Base-by-base conservation (phyloP, 129 eudicot species). In the Lactuca sativa region DNA sequence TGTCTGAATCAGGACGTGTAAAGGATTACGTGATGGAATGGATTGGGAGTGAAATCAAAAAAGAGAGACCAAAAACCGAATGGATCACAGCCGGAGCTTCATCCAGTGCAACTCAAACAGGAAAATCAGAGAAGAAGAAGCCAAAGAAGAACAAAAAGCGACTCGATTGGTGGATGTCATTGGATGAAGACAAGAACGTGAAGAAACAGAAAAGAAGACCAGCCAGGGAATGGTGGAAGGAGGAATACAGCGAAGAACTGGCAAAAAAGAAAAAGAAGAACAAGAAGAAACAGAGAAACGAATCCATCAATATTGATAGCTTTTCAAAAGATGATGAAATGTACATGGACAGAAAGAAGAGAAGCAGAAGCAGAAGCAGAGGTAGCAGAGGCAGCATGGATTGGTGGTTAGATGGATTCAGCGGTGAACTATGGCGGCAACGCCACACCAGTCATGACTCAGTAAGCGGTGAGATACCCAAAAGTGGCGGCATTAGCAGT, bases 171-270 rank as follows among this genome's bases (percentile, higher is more conserved):
- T 90, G 97, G 97, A 76, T 79, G 13, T 78, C 92, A 3, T 63
- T 93, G 80, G 97, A 89, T 10, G 98, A 89, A 9, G 98, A 90
- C 33, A 84, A 85, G 74, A 73, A 51, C 18, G 56, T 66, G 77
- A 89, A 86, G 82, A 90, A 83, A 69, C 90, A 74, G 68, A 85
- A 85, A 81, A 80, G 99, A 69, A 80, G 90, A 62, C 95, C 97
- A 0, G 87, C 95, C 0, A 85, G 97, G 76, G 99, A 95, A 77
- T 95, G 99, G 99, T 95, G 99, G 98, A 95, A 86, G 84, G 99
- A 95, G 84, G 99, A 95, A 56, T 95, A 90, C 53, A 66, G 87
- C 38, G 97, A 90, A 4, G 99, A 90, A 71, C 89, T 90, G 1
- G 87, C 89, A 7, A 68, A 69, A 81, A 85, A 86, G 88, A 83